These are phyloP conservation scores for Candida sp. DNA, from an alignment of 1,139 yeast genomes.

Conservation along the genomic window DNA sequence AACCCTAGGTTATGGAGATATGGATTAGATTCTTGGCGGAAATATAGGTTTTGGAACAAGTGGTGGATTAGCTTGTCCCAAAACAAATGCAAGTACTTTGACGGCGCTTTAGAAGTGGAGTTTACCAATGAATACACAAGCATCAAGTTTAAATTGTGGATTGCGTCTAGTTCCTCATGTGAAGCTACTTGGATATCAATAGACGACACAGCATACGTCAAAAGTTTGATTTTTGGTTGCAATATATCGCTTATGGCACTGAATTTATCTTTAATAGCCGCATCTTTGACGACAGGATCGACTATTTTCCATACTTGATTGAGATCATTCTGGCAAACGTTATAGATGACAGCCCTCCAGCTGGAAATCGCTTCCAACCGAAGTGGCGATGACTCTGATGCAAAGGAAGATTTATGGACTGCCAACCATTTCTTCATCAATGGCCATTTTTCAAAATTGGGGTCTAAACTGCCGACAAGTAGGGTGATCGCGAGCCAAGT, in stretches of 20 bases:
- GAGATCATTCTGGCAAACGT: constrained; percentile 31
- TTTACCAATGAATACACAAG: constrained; percentile 32
- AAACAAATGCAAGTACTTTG: constrained; percentile 26
- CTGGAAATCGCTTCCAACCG: constrained; percentile 26
- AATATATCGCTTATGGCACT: constrained; percentile 15
- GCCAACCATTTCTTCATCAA: constrained; percentile 31
- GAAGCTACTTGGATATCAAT: constrained; percentile 18
- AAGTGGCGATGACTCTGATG: constrained; percentile 19
- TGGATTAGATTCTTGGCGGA: constrained; percentile 22
- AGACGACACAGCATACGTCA: constrained; percentile 25
- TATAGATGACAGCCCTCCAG: constrained; percentile 38
- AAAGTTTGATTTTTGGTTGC: constrained; percentile 24
- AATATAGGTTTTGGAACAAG: constrained; percentile 28
- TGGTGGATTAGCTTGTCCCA: constrained; percentile 41
- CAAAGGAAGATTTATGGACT: constrained; percentile 29
- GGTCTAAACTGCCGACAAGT: constrained; percentile 15
- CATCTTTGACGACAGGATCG: constrained; percentile 13
- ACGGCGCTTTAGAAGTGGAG: constrained; percentile 15
- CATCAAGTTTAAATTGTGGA: constrained; percentile 28
- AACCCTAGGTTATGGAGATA: constrained; percentile 26
- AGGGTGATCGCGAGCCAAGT: constrained; percentile 41
- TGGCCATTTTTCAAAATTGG: constrained; percentile 31
- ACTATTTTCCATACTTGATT: constrained; percentile 17
- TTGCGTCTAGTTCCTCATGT: constrained; percentile 23
- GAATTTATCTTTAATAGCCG: constrained; percentile 11